These are phyloP conservation scores for Arabidopsis hybrid DNA, from an alignment of 441 rosid species.

Conservation along the genomic window DNA sequence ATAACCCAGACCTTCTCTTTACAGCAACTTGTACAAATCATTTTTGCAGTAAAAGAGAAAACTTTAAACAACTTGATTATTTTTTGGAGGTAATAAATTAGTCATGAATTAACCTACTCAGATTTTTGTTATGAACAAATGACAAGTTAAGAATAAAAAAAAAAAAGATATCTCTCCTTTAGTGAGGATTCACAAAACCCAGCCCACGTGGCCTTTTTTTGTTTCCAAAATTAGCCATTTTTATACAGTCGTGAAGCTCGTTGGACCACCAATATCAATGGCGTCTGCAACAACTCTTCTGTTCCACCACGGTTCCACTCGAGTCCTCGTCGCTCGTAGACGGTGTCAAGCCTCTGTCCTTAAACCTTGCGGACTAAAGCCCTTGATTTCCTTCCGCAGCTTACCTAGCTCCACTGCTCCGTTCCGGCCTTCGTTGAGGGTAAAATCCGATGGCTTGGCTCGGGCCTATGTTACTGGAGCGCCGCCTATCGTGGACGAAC, in stretches of 20 bases:
- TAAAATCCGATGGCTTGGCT: slow-evolving; percentile 44
- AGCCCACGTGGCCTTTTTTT: slow-evolving; percentile 18
- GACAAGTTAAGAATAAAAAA: not conserved
- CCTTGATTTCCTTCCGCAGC: slow-evolving; percentile 35
- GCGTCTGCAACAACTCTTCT: slow-evolving; percentile 54
- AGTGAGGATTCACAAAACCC: not conserved
- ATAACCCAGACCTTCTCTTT: not conserved
- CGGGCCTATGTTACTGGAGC: slow-evolving; percentile 78
- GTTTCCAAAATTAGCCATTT: not conserved
- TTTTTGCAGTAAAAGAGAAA: not conserved
- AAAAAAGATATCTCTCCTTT: too few species aligned
- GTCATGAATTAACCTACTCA: not conserved
- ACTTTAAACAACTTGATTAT: not conserved
- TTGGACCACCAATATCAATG: slow-evolving; percentile 26
- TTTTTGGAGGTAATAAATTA: not conserved
- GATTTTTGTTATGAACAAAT: not conserved
- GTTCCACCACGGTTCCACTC: slow-evolving; percentile 47
- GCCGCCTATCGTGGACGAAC: slow-evolving; percentile 64
- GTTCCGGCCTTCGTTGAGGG: slow-evolving; percentile 24
- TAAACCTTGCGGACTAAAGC: slow-evolving; percentile 1
- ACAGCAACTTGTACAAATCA: not conserved
- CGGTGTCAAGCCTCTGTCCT: slow-evolving; percentile 33
- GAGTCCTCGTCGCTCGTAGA: slow-evolving; percentile 37
- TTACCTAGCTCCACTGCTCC: slow-evolving; percentile 51
- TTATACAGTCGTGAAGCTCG: slow-evolving; percentile 12